phyloP scores from a whole-genome alignment of 225 moss, liverwort and hornwort species.

The Asterella californica region DNA sequence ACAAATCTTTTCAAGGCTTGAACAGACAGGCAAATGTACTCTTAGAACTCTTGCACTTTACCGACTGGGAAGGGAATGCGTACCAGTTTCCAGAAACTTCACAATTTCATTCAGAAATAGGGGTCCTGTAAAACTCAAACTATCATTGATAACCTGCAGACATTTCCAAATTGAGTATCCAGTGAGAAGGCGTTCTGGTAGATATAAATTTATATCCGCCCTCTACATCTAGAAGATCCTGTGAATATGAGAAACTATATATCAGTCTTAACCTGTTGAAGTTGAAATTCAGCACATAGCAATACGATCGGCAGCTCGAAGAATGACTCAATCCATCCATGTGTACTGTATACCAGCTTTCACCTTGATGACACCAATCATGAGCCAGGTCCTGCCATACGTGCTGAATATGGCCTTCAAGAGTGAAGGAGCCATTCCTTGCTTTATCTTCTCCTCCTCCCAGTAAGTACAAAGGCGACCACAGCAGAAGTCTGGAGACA shows the following conservation, averaged over 20 bases:
- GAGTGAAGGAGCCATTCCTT: conserved; percentile 48
- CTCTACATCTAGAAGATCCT: neutral
- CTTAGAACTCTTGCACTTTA: neutral
- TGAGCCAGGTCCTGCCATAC: conserved; percentile 64
- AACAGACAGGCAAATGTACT: neutral
- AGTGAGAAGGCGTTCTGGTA: neutral
- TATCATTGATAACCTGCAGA: conserved; percentile 39
- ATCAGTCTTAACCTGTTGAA: neutral
- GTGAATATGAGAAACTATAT: neutral
- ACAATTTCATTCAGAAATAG: conserved; percentile 47
- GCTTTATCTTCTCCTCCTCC: conserved; percentile 53
- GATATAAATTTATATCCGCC: neutral
- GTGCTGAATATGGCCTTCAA: conserved; percentile 61
- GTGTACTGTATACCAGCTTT: neutral
- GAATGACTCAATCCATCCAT: neutral
- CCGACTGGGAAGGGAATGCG: neutral
- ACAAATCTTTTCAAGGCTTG: neutral
- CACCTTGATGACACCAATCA: conserved; percentile 72
- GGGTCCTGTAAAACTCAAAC: conserved; percentile 43
- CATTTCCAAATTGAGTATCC: neutral
- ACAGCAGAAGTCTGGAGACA: conserved; percentile 70
- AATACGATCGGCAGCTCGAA: neutral
- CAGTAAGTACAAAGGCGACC: conserved; percentile 68
- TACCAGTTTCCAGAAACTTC: conserved; percentile 44
- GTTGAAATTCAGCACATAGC: neutral